Base-by-base conservation (phyloP, 2,329 filamentous ascomycete species). In the Trichoderma koningii region DNA sequence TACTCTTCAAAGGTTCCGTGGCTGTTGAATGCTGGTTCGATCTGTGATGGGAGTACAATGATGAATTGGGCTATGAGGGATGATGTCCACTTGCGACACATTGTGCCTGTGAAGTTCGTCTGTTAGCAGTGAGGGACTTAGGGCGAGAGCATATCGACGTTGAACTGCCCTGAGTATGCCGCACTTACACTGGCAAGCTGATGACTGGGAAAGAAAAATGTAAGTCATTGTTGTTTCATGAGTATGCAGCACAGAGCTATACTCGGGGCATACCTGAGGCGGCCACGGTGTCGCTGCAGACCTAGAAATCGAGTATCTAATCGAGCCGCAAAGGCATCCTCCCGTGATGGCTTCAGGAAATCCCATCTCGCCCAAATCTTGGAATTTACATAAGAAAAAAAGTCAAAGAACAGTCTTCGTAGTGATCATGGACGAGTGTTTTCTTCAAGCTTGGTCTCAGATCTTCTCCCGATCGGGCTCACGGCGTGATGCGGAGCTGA, bases 61-160 rank as follows among this genome's bases (percentile, higher is more conserved):
- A 62, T 53, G 59, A 62, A 62, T 34, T 62, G 59, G 12, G 59
- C 59, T n/a, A 62, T 53, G 48, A 62, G 59, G 12, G 59, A 62
- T 3, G 59, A 52, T 17, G 59, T 62, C 59, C 59, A 62, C 5
- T 62, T 62, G 38, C 59, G 59, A 47, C 59, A 62, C 59, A 62
- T 62, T 19, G 59, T 62, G 19, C 59, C 59, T 62, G 12, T 53
- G 4, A 34, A 10, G 5, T 14, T 38, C 34, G 12, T 38, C 7
- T 14, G 23, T 62, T 45, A 62, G 50, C 48, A n/a, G 23, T 12
- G 12, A 5, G 7, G 19, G 19, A 26, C 1, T 10, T 6, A 19
- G 42, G 53, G 9, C 17, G 15, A 50, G 21, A 7, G 2, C 30
- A 4, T 38, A 38, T 23, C 9, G 30, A 38, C 12, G 17, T 10